Conservation (phyloP, 371 early-diverging fungal species). For the Catenaria anguillulae region DNA sequence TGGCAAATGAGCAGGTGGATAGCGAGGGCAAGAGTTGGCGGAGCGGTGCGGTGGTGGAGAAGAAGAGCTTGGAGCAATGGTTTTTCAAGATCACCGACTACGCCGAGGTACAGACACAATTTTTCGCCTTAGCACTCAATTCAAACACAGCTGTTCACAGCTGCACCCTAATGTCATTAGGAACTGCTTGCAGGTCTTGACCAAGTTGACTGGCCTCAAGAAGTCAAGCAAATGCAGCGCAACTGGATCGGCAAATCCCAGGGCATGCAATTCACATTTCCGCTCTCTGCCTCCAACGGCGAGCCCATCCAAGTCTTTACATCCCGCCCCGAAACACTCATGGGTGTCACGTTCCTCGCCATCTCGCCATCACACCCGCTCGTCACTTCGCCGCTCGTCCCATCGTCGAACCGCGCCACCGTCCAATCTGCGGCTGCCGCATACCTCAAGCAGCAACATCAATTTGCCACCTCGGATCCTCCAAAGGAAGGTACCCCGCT, state of each 20-base stretch:
- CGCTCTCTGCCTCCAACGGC: neutral
- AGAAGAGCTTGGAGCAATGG: constrained; percentile 74
- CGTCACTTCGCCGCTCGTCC: neutral
- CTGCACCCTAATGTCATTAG: too few species aligned
- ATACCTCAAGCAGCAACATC: neutral
- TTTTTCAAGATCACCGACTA: constrained; percentile 74
- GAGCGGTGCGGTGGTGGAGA: constrained; percentile 86
- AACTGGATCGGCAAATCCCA: constrained; percentile 67
- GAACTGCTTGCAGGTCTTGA: constrained; percentile 61
- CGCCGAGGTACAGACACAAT: constrained; percentile 62
- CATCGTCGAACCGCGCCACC: constrained; percentile 22
- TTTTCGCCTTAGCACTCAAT: too few species aligned
- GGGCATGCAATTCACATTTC: neutral
- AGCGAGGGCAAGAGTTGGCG: constrained; percentile 75
- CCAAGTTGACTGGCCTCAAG: constrained; percentile 68
- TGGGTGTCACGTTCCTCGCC: constrained; percentile 60
- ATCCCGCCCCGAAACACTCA: constrained; percentile 60
- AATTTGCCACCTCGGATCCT: too few species aligned
- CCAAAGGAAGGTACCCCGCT: constrained; percentile 37
- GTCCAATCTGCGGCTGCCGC: neutral
- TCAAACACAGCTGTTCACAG: too few species aligned
- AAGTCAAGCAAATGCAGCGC: constrained; percentile 76
- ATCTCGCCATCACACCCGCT: constrained; percentile 58
- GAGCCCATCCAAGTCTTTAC: constrained; percentile 41
- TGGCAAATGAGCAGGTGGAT: constrained; percentile 94